Percentiles rank a stretch among this genome's conserved stretches.
These are phyloP conservation scores for Russula griseocarnosa DNA, from an alignment of 768 basidiomycete genomes.

Conservation along the genomic window DNA sequence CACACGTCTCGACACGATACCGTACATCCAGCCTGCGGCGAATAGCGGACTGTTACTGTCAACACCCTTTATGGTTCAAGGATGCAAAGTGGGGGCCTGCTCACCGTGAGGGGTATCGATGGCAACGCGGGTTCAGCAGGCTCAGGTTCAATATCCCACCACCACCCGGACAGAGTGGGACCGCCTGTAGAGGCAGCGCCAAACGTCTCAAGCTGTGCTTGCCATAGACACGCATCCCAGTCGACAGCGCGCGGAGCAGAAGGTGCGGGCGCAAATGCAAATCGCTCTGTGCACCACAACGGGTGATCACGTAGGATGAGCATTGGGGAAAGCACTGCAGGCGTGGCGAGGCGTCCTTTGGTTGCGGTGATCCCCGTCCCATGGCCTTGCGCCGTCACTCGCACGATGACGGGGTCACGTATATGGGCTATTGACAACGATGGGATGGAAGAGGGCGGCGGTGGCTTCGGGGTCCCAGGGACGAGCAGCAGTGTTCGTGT, in stretches of 20 bases:
- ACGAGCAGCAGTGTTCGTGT: constrained; percentile 49
- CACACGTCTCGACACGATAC: constrained; percentile 53
- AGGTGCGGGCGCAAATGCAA: constrained; percentile 37
- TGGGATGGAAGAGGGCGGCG: constrained; percentile 14
- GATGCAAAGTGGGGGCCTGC: constrained; percentile 6
- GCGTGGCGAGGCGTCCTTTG: constrained; percentile 39
- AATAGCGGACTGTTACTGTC: constrained; percentile 37
- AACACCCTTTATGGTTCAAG: background rate
- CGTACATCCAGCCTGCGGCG: constrained; percentile 46
- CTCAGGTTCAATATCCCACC: constrained; percentile 12
- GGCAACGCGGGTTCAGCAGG: background rate
- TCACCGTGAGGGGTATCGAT: constrained; percentile 12
- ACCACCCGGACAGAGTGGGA: constrained; percentile 30
- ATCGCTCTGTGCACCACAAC: constrained; percentile 60
- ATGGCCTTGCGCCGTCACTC: constrained; percentile 13
- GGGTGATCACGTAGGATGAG: constrained; percentile 43
- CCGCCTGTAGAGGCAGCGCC: constrained; percentile 37
- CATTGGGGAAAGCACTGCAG: constrained; percentile 41
- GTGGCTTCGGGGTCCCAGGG: constrained; percentile 42
- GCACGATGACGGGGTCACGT: constrained; percentile 30
- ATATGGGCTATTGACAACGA: background rate
- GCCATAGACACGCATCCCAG: constrained; percentile 68
- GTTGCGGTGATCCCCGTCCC: constrained; percentile 30
- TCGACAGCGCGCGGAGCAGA: constrained; percentile 45
- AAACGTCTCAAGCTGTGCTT: constrained; percentile 52